Evolutionary conservation across 495 filamentous ascomycete species (phyloP).

Genomic region (Aspergillus panamensis): DNA sequence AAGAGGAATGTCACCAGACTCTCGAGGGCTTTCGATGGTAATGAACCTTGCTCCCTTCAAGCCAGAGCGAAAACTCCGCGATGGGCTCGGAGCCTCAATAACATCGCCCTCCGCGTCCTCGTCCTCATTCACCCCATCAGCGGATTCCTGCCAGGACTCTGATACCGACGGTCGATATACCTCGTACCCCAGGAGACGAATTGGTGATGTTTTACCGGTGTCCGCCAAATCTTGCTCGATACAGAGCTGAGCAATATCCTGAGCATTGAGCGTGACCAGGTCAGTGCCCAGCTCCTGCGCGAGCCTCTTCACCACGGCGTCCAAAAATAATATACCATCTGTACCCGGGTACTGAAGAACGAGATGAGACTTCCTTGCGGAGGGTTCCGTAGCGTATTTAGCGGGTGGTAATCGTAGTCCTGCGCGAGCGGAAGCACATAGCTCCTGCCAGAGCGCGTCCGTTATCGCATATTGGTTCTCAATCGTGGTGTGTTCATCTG

Average conservation of each 20-base stretch:
- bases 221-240: constrained; percentile 62
- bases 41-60: constrained; percentile 34
- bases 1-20: constrained; percentile 34
- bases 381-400: constrained; percentile 45
- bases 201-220: constrained; percentile 35
- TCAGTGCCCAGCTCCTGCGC: constrained; percentile 65
- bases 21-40: constrained; percentile 37
- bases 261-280: constrained; percentile 70
- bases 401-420: constrained; percentile 38
- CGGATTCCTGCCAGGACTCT: constrained; percentile 34
- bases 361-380: constrained; percentile 59
- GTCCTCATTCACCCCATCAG: constrained; percentile 31
- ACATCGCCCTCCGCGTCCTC: constrained; percentile 43
- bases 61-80: constrained; percentile 23
- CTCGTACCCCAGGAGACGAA: constrained; percentile 65
- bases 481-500: constrained; percentile 11
- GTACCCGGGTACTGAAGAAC: constrained; percentile 62
- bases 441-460: constrained; percentile 39
- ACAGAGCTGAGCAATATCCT: constrained; percentile 75
- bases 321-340: constrained; percentile 54
- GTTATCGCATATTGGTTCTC: constrained; percentile 37
- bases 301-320: constrained; percentile 54
- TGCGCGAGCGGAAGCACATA: constrained; percentile 40
- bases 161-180: constrained; percentile 38
- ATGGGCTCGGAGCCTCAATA: constrained; percentile 24